phyloP scores from a whole-genome alignment of 2,329 filamentous ascomycete genomes.

The Trichoderma gracile region DNA sequence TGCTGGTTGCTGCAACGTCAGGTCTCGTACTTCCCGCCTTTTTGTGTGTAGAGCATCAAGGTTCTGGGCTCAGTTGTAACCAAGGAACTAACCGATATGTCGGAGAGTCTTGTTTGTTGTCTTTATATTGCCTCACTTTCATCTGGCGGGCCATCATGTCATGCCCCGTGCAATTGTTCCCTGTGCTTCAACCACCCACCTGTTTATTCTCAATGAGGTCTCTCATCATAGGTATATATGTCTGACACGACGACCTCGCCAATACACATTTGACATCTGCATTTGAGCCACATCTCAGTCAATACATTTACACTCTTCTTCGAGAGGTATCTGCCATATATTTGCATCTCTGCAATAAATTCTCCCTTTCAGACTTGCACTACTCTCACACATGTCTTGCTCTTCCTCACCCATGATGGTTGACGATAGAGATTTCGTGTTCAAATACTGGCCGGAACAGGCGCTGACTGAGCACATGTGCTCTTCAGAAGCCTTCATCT shows the following conservation, averaged over 20 bases:
- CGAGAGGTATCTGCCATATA: neutral
- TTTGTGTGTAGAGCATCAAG: neutral
- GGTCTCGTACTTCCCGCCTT: neutral
- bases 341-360: too few species aligned
- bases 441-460: conserved; percentile 10
- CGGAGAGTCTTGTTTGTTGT: neutral
- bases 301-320: neutral
- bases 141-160: neutral
- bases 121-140: neutral
- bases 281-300: neutral
- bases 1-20: too few species aligned
- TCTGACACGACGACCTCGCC: neutral
- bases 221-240: neutral
- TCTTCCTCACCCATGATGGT: neutral
- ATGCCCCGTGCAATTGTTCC: neutral
- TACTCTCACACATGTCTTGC: neutral
- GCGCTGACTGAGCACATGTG: neutral
- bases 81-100: conserved; percentile 14
- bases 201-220: too few species aligned
- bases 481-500: conserved; percentile 19
- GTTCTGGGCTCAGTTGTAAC: neutral
- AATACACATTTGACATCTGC: neutral
- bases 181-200: too few species aligned
- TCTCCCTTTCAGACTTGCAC: neutral
- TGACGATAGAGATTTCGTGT: neutral